Evolutionary conservation across 2,329 filamentous ascomycete species (phyloP), one percentile per base, ranked within the genome.

Genomic region (Aspergillus japonicus): DNA sequence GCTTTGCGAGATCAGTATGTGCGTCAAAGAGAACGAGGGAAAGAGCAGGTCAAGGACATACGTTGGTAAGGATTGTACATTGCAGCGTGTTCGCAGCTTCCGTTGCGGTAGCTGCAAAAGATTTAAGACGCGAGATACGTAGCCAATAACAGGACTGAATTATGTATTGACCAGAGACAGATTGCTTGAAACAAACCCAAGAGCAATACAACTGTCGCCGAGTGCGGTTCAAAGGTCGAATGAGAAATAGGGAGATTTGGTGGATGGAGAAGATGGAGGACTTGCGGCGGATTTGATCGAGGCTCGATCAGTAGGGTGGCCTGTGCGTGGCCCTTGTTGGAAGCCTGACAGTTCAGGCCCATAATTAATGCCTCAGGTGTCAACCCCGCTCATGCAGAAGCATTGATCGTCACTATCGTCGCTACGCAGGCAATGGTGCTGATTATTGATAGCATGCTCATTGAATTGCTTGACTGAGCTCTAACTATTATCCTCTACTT

Each of bases 41-140:
- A 4, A 1, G 35, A 47, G 26, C 14, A 31, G 47, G n/a, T 50
- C 11, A n/a, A 50, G 33, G 4, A 68, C 72, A 68, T 68, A 77
- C 77, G 63, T 71, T 78, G 76, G 62, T 79, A 79, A 57, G 77
- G 75, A 64, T 78, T 78, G 62, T 78, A 80, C 77, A 80, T 80
- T 42, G 59, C 68, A 64, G 50, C 57, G 59, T 49, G 54, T 62
- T 66, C 54, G 60, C 56, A 64, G 62, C 60, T 64, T 50, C 50
- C 47, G 52, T 49, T 52, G 56, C 19, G 51, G 47, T 47, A 21
- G 47, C 47, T 33, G 51, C 31, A 24, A 14, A 50, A 54, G 29
- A 31, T 19, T 47, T 23, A n/a, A 26, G 47, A 21, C n/a, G 44
- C 39, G 16, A 35, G 33, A 19, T 16, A 44, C 39, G 39, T 44